Evolutionary conservation across 345 rosid species (phyloP), one percentile per base, ranked within the genome.

Genomic region (Gossypium mustelinum): DNA sequence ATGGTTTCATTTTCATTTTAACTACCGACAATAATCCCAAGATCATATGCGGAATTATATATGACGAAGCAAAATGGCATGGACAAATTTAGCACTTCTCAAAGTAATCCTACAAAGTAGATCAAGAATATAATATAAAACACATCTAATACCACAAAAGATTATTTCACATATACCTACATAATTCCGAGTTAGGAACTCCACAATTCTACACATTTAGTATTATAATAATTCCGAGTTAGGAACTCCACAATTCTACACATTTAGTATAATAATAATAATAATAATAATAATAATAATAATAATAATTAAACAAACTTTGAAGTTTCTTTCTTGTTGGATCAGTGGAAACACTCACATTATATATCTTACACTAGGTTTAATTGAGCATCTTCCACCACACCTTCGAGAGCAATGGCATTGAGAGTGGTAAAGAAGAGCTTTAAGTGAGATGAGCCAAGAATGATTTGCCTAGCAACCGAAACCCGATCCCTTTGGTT

Each of bases 391-490:
- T 55, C 16, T 9, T 54, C 74, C 48, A 50, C 11, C 56, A 47
- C 14, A 11, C 18, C 18, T 22, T 1, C 11, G 43, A 18, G 41
- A 7, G 29, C 59, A 25, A 25, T 41, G 61, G 11, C 41, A 11
- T 25, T n/a, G 2, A 44, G 62, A 34, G 45, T 29, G 50, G n/a
- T 13, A 20, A 27, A 64, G 81, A 76, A 48, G 54, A 76, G 82
- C 85, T 75, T 44, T 9, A 18, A 91, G 91, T 91, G 98, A 92
- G 54, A 91, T 5, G 41, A 34, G 7, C 41, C 41, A 34, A 34
- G 41, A 34, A 34, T 34, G 41, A 34, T 34, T 34, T 92, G 98
- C 98, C 98, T 85, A 76, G 71, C 48, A 54, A 44, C 83, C 64
- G 9, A 70, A 54, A 54, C 65, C 71, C 9, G 41, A 48, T 1